Evolutionary conservation across 2,329 filamentous ascomycete genomes (phyloP).

Genomic region (Fusarium lateritium): DNA sequence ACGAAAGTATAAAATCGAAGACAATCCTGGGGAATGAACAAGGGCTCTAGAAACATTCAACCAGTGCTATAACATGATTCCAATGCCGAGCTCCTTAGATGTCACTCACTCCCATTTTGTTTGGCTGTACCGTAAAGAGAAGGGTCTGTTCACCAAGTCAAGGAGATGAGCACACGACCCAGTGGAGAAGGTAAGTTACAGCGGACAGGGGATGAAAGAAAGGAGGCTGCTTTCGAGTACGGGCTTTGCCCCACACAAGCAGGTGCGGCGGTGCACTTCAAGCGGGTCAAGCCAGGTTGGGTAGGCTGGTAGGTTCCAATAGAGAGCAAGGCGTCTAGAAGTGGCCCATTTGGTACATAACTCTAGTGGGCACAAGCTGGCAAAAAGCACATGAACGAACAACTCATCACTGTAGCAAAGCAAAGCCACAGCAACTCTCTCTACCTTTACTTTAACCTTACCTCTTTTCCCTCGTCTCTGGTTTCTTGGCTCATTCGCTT

Average conservation of each 20-base stretch:
- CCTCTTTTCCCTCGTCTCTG: slow-evolving; percentile 6
- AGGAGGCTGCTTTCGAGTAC: slow-evolving; percentile 34
- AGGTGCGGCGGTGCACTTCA: slow-evolving; percentile 29
- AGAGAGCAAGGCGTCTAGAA: neutral
- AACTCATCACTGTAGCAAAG: slow-evolving; percentile 26
- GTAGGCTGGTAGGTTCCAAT: slow-evolving; percentile 1
- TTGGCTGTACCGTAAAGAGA: slow-evolving; percentile 1
- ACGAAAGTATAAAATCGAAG: slow-evolving; percentile 1
- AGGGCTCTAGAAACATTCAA: neutral
- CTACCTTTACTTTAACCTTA: slow-evolving; percentile 1
- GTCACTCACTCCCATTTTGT: neutral
- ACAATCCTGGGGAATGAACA: slow-evolving; percentile 36
- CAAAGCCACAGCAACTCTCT: slow-evolving; percentile 19
- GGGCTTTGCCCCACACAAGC: slow-evolving; percentile 32
- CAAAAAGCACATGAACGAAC: slow-evolving; percentile 44
- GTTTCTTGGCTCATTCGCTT: slow-evolving; percentile 27
- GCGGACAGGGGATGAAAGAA: slow-evolving; percentile 24
- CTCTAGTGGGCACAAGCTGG: slow-evolving; percentile 18
- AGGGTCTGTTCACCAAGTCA: slow-evolving; percentile 12
- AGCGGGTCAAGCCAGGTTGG: slow-evolving; percentile 23
- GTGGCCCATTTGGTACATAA: slow-evolving; percentile 11
- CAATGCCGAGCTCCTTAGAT: slow-evolving; percentile 7
- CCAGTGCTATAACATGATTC: slow-evolving; percentile 24
- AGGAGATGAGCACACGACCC: slow-evolving; percentile 28
- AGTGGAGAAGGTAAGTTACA: neutral